Evolutionary conservation across 257 asterid genomes (phyloP), one percentile per base, ranked within the genome.

Genomic region (Nicotiana noctiflora): DNA sequence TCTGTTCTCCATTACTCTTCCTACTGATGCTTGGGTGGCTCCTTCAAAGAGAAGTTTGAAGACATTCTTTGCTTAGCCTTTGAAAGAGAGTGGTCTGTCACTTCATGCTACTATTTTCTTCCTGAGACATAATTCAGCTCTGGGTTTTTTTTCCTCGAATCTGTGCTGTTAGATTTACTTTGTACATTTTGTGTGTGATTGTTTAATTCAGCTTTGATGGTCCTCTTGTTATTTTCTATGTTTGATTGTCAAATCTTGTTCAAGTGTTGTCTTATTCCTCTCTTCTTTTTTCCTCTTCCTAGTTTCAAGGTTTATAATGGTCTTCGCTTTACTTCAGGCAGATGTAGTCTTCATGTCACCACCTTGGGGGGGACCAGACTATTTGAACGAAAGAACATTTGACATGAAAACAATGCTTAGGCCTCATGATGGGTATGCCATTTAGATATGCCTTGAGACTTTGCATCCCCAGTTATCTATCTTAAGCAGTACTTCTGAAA

Each of bases 351-450:
- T 91, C 80, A 84, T 94, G 93, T 96, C 99, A 65, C 99, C 99
- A 18, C 99, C 99, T 13, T 96, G 98, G 98, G 99, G 99, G 49
- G 99, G 99, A 81, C 99, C 98, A 56, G 92, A 87, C 84, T 96
- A 96, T 84, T 66, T 89, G 77, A 94, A 90, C 88, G 95, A 87
- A 63, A 80, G 88, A 84, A 90, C 78, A 81, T 94, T 91, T 63
- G 97, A 94, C 83, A 88, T 96, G 80, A 84, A 84, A 82, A 85
- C 86, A 57, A 96, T 96, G 99, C 97, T 94, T 75, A 89, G 84
- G 90, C 98, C 99, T 19, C 89, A 75, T 74, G 91, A 91, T n/a
- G 99, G 99, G 99, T 95, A 89, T 66, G 77, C 56, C 17, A 23
- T 9, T 55, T 79, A 23, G 37, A 64, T 70, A 17, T 46, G 59